A percentile compares a stretch with the other conserved stretches of the same genome.
phyloP scores from a whole-genome alignment of 768 basidiomycete species.

The Lactifluus hygrophoroides region DNA sequence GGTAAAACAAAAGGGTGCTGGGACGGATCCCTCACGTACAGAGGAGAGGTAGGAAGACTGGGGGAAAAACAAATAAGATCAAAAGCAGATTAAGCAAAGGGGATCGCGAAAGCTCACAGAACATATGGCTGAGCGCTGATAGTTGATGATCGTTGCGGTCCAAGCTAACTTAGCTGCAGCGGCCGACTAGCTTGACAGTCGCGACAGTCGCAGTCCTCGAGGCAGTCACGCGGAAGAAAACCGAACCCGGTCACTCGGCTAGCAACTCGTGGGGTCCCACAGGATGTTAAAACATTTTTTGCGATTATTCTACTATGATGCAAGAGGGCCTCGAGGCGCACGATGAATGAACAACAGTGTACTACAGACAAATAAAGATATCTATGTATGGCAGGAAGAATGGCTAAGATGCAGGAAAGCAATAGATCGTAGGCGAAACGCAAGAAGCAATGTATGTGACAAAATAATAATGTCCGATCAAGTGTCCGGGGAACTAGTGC shows the following conservation, averaged over 20 bases:
- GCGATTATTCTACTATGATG: conserved; percentile 3
- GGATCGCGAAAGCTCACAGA: background rate
- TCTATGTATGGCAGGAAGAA: conserved; percentile 18
- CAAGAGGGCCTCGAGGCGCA: background rate
- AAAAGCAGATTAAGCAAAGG: background rate
- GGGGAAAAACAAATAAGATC: background rate
- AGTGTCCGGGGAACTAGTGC: background rate
- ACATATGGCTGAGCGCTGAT: conserved; percentile 9
- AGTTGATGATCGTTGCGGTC: background rate
- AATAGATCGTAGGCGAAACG: background rate
- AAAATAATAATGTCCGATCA: conserved; percentile 11
- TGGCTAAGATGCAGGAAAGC: conserved; percentile 8
- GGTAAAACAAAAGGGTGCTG: background rate
- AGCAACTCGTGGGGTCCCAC: background rate
- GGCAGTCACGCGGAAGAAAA: background rate
- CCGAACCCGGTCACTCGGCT: background rate
- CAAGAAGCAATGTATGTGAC: conserved; percentile 3
- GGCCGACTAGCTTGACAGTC: too few relatives aligned
- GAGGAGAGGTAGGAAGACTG: conserved; percentile 32
- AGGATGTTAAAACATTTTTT: background rate
- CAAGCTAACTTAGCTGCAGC: too few relatives aligned
- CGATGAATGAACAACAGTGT: conserved; percentile 1
- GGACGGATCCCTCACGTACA: conserved; percentile 22
- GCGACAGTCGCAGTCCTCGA: too few relatives aligned
- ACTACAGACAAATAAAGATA: conserved; percentile 21